A percentile compares a stretch with the other conserved stretches of the same genome.
These are phyloP conservation scores for Scolecobasidium constrictum DNA, from an alignment of 2,329 filamentous ascomycete genomes.

Conservation along the genomic window DNA sequence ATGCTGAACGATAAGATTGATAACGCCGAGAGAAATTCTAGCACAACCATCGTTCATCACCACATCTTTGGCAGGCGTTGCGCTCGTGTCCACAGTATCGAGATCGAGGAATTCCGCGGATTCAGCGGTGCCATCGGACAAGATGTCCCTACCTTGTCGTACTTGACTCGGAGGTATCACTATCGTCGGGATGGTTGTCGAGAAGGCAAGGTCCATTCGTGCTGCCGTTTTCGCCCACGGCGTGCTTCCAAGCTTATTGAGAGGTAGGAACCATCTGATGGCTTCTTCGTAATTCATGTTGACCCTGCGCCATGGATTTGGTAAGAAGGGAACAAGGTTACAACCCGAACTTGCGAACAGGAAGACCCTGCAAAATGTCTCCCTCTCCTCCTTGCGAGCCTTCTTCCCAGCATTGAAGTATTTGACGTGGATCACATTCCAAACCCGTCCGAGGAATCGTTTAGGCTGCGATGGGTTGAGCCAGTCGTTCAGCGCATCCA, in stretches of 20 bases:
- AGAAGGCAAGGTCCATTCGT: slow-evolving; percentile 30
- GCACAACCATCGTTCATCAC: slow-evolving; percentile 48
- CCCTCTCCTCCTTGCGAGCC: background rate
- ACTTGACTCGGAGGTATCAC: slow-evolving; percentile 28
- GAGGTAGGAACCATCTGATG: slow-evolving; percentile 29
- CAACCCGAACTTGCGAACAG: background rate
- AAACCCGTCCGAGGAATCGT: background rate
- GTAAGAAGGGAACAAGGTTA: background rate
- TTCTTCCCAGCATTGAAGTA: background rate
- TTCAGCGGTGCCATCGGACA: slow-evolving; percentile 23
- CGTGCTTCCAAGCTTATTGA: slow-evolving; percentile 23
- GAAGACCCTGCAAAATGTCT: background rate
- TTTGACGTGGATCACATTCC: background rate
- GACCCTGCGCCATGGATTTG: background rate
- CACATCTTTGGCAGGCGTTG: background rate
- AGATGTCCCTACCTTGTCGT: slow-evolving; percentile 18
- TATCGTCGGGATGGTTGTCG: slow-evolving; percentile 26
- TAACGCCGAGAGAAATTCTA: slow-evolving; percentile 51
- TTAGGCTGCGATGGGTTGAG: background rate
- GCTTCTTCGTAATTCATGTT: slow-evolving; percentile 15
- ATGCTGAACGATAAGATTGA: slow-evolving; percentile 36
- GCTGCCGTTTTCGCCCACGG: slow-evolving; percentile 30
- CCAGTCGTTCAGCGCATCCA: background rate
- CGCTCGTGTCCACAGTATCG: background rate
- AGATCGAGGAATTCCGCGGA: background rate